Base-by-base conservation (phyloP, 495 filamentous ascomycete species). In the Hypoxylon intermedium region DNA sequence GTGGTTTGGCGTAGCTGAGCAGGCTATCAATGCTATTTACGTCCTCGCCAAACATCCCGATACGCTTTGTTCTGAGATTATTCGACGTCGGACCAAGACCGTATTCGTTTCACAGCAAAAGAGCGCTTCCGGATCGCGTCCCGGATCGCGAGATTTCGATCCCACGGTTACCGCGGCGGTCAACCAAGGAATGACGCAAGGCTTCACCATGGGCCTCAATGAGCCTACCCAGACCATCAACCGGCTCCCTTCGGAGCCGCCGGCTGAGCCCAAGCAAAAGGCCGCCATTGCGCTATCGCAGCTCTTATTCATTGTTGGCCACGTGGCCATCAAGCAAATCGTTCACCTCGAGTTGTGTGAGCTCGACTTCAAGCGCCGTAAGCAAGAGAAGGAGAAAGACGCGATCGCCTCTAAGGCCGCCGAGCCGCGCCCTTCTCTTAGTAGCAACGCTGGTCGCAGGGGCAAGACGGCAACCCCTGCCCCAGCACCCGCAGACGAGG, bases 261-360 rank as follows among this genome's bases (percentile, higher is more conserved):
- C 64, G 48, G 79, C 69, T 56, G 78, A 73, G 47, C 70, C 74
- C 13, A 79, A 78, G 59, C 80, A 86, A 60, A 87, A 86, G 56
- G 82, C 83, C 9, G 86, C 90, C 3, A 82, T 90, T 24, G 88
- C 84, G 1, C 80, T 99, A 0, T 94, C 93, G 0, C 95, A 97
- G 60, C 82, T 99, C 2, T 81, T 99, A 4, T 99, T 97, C 73
- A 87, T 97, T 46, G 93, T 98, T 47, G 94, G 93, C 4, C 93
- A 98, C 68, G 90, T 97, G 54, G 93, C 93, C 23, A 91, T 98
- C 75, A 98, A 98, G 72, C 94, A 99, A 67, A 99, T 98, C 56
- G 94, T 99, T n/a, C 95, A 99, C 72, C 81, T 99, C n/a, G 94
- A 99, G 62, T 82, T 98, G 1, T 93, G 91, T 74, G 94, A 99